Evolutionary conservation across 345 rosid species (phyloP), one percentile per base, ranked within the genome.

Genomic region (Nasturtium officinale): DNA sequence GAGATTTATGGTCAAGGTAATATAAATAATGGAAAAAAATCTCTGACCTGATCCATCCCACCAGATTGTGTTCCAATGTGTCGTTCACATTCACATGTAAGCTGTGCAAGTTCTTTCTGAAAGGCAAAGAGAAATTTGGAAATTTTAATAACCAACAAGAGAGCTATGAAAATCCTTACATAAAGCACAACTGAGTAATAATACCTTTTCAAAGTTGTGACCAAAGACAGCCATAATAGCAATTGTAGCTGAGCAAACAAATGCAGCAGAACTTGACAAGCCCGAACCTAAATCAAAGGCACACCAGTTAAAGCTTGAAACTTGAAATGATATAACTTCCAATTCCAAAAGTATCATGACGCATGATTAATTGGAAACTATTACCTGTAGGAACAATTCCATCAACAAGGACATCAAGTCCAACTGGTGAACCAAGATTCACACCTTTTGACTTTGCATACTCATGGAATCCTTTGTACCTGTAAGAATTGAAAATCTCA

Each of bases 61-160:
- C 99, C 99, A 58, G 99, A 92, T 56, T 89, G 99, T 5, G 98
- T 92, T 79, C 99, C 99, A 60, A 96, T 89, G 65, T 96, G 97
- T 61, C 87, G 84, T 82, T 92, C 99, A 68, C 99, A 92, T 11
- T 87, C 96, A 66, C 99, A 92, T 3, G 99, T 92, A 65, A 96
- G 81, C 38, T 96, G 99, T 17, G 99, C 99, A 71, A 92, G 57
- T 65, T 96, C 99, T 90, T 96, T 92, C 99, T 96, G 90, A 73
- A 54, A 64, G 23, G 43, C 33, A 51, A 3, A 26, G 42, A 30
- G 12, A 33, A 65, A 28, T 13, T 52, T 45, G 9, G 37, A 28
- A 40, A 56, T 56, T 23, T 21, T 63, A 50, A 52, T 43, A 52
- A 35, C 15, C 47, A 53, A 17, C 30, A 61, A 62, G 42, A 43